Base-by-base conservation (phyloP, 176 grass and related monocot species). In the Rhynchospora tenuis region DNA sequence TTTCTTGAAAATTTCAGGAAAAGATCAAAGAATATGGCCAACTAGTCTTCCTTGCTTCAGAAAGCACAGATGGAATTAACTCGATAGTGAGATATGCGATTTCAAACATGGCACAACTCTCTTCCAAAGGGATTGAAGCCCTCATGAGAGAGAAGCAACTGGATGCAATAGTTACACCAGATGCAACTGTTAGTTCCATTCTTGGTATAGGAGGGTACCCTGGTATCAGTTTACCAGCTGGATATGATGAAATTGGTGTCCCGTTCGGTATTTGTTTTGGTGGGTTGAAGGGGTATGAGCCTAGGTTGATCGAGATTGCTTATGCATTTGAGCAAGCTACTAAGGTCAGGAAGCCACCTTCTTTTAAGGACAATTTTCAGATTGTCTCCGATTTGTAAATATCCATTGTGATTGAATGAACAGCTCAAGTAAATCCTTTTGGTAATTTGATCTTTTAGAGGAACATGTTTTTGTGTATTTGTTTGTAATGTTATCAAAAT, bases 261-360 rank as follows among this genome's bases (percentile, higher is more conserved):
- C 93, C 93, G 0, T 92, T 92, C 0, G 90, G 93, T 23, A 16
- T 95, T 2, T 90, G 81, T 52, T 95, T 95, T 33, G 85, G 90
- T 2, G 93, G 90, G 3, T 59, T 95, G 8, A 89, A 87, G 46
- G 86, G 93, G 3, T 90, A 72, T 20, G 93, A 95, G 27, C 88
- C 90, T 1, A 87, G 81, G 71, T 47, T 95, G 4, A 92, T 90
- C 43, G 88, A 95, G 82, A 89, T 95, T 23, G 82, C 86, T 1
- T 95, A 90, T 42, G 78, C 84, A 1, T 89, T 95, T 67, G 93
- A 95, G 75, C 90, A 92, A 20, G 88, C 48, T 43, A 95, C 82
- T 6, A 63, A 67, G 38, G 82, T 87, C 5, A 79, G 93, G 29
- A 87, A 87, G 59, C 8, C 46, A 46, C 90, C 93, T 0, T 64